Percentiles rank a stretch among this genome's conserved stretches.
Evolutionary conservation across 495 filamentous ascomycete species (phyloP).

Genomic region (Neurospora sp.): DNA sequence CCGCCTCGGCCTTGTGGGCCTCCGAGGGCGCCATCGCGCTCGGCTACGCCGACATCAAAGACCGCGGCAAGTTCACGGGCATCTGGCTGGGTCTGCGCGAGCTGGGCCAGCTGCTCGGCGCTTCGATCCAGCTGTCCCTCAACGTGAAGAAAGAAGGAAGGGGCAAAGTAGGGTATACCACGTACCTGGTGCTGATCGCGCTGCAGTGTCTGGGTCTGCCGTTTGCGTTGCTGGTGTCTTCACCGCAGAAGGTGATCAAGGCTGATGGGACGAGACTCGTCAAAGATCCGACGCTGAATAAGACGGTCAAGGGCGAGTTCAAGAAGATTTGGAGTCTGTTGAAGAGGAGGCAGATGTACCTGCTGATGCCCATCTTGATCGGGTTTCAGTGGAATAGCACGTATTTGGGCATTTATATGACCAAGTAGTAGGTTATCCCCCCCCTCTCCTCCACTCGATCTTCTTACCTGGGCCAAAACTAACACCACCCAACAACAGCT

Average conservation of each 20-base stretch:
- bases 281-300: slow-evolving; percentile 31
- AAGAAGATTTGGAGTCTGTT: slow-evolving; percentile 36
- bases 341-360: slow-evolving; percentile 37
- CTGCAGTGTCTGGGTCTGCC: slow-evolving; percentile 45
- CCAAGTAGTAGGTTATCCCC: slow-evolving; percentile 29
- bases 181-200: slow-evolving; percentile 45
- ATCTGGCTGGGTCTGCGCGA: slow-evolving; percentile 51
- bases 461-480: neutral
- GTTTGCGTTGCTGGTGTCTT: slow-evolving; percentile 40
- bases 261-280: slow-evolving; percentile 33
- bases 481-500: slow-evolving; percentile 8
- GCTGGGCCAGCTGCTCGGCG: slow-evolving; percentile 45
- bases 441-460: neutral
- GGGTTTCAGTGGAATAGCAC: slow-evolving; percentile 45
- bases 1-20: slow-evolving; percentile 47
- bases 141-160: slow-evolving; percentile 35
- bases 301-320: slow-evolving; percentile 33
- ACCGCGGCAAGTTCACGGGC: slow-evolving; percentile 45
- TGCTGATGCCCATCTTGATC: slow-evolving; percentile 46
- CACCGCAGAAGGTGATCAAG: slow-evolving; percentile 45
- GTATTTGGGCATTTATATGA: slow-evolving; percentile 49
- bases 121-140: slow-evolving; percentile 45
- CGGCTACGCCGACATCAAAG: slow-evolving; percentile 44
- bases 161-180: slow-evolving; percentile 45
- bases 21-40: slow-evolving; percentile 49